These are phyloP conservation scores for Fallopia convolvulus DNA, from an alignment of 148 eudicot species.

Conservation along the genomic window DNA sequence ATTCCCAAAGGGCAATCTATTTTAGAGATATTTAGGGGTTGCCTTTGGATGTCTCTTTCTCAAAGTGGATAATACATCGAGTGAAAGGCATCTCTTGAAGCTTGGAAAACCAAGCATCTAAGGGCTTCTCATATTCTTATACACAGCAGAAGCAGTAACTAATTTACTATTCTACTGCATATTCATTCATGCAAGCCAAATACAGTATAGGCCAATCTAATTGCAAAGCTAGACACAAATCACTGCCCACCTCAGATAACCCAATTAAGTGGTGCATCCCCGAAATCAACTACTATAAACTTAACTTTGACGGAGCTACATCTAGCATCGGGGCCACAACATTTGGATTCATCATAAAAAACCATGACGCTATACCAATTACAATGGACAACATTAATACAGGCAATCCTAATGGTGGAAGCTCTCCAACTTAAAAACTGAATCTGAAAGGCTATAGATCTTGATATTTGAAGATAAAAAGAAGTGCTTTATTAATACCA, in stretches of 20 bases:
- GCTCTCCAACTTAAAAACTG: no score
- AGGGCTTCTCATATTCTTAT: not conserved
- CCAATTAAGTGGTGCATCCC: no score
- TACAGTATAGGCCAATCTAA: not conserved
- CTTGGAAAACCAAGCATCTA: not conserved
- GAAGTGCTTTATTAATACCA: no score
- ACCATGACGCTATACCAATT: no score
- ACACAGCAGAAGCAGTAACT: not conserved
- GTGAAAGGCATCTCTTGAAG: conserved; percentile 7
- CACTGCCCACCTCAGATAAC: not conserved
- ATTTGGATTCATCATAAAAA: no score
- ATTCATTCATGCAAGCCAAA: not conserved
- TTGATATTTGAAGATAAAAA: no score
- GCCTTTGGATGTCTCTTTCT: conserved; percentile 7
- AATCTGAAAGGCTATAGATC: no score
- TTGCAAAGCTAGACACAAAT: not conserved
- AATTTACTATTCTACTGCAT: not conserved
- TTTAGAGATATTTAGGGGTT: not conserved
- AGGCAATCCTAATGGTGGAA: no score
- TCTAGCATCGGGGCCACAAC: no score
- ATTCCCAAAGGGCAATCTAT: not conserved
- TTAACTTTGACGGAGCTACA: no score
- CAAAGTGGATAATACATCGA: conserved; percentile 7
- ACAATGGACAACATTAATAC: no score
- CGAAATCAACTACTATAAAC: no score